These are phyloP conservation scores for Monosporascus cannonballus DNA, from an alignment of 2,329 filamentous ascomycete species.

Conservation along the genomic window DNA sequence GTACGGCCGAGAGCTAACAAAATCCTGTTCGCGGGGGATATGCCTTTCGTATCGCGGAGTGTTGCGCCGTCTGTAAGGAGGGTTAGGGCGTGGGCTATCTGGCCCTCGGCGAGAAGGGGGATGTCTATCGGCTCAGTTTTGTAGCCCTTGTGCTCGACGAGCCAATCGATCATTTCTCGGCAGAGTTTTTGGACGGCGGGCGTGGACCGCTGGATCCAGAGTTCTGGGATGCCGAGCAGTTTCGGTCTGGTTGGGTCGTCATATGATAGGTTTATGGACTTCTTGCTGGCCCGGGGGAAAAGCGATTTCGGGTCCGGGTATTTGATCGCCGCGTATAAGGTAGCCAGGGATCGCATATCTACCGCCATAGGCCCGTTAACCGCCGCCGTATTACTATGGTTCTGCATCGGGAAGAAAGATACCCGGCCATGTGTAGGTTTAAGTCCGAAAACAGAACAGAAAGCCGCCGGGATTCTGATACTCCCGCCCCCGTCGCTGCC, in stretches of 20 bases:
- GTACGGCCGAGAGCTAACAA: slow-evolving; percentile 58
- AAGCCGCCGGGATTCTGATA: slow-evolving; percentile 66
- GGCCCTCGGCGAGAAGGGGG: slow-evolving; percentile 55
- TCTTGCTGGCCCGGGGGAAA: slow-evolving; percentile 38
- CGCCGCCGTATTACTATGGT: slow-evolving; percentile 54
- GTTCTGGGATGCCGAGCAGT: slow-evolving; percentile 56
- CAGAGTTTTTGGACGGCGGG: slow-evolving; percentile 37
- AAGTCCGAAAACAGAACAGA: slow-evolving; percentile 68
- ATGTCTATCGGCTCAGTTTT: slow-evolving; percentile 48
- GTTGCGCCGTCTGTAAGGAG: slow-evolving; percentile 59
- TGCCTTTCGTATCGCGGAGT: slow-evolving; percentile 37
- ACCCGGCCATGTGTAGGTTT: slow-evolving; percentile 66
- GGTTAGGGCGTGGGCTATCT: slow-evolving; percentile 67
- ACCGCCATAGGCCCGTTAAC: slow-evolving; percentile 63
- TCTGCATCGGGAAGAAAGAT: slow-evolving; percentile 53
- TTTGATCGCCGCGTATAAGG: slow-evolving; percentile 59
- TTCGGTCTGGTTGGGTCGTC: slow-evolving; percentile 28
- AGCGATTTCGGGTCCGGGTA: slow-evolving; percentile 53
- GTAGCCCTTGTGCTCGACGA: slow-evolving; percentile 49
- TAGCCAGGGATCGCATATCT: slow-evolving; percentile 60
- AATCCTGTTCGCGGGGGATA: slow-evolving; percentile 59
- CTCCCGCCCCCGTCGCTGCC: slow-evolving; percentile 70
- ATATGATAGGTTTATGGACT: slow-evolving; percentile 24
- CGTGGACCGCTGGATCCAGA: slow-evolving; percentile 51
- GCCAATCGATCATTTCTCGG: slow-evolving; percentile 40